Percentiles rank a stretch among this genome's conserved stretches.
phyloP scores from a whole-genome alignment of 148 eudicot species.

The Rhododendron vialii region DNA sequence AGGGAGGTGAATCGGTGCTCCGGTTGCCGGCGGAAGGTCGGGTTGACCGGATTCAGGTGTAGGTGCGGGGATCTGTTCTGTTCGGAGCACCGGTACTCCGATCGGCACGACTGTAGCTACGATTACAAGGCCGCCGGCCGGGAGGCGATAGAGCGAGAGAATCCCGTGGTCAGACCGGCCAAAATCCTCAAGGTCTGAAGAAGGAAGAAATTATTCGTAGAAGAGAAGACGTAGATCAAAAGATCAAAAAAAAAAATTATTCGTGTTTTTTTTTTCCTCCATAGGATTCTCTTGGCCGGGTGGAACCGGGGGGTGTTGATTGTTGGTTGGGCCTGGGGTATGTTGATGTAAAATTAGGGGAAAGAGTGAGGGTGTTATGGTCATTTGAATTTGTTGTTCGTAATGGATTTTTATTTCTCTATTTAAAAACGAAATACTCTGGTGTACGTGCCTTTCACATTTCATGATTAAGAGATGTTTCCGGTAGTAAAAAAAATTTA shows the following conservation, averaged over 20 bases:
- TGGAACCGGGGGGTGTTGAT: background rate
- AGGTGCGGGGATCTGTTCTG: slow-evolving; percentile 78
- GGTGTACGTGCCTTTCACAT: background rate
- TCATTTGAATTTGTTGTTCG: slow-evolving; percentile 4
- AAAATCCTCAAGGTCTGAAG: slow-evolving; percentile 63
- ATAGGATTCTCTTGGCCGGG: background rate
- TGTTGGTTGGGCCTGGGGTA: background rate
- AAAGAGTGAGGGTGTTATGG: slow-evolving; percentile 7
- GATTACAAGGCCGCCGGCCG: slow-evolving; percentile 75
- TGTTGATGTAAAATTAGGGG: slow-evolving; percentile 4
- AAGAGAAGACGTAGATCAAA: background rate
- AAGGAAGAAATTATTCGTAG: background rate
- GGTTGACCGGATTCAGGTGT: slow-evolving; percentile 70
- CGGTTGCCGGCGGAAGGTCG: slow-evolving; percentile 64
- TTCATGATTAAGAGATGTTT: background rate
- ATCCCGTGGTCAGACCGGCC: slow-evolving; percentile 71
- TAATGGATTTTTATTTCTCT: background rate
- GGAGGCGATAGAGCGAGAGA: slow-evolving; percentile 65
- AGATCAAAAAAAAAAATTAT: background rate
- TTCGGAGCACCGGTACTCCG: slow-evolving; percentile 69
- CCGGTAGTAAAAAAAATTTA: no score
- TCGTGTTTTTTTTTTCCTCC: background rate
- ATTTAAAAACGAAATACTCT: background rate
- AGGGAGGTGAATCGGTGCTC: slow-evolving; percentile 52
- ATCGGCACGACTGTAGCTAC: slow-evolving; percentile 71